Evolutionary conservation across 2,329 filamentous ascomycete species (phyloP).

Genomic region (Cadophora malorum): DNA sequence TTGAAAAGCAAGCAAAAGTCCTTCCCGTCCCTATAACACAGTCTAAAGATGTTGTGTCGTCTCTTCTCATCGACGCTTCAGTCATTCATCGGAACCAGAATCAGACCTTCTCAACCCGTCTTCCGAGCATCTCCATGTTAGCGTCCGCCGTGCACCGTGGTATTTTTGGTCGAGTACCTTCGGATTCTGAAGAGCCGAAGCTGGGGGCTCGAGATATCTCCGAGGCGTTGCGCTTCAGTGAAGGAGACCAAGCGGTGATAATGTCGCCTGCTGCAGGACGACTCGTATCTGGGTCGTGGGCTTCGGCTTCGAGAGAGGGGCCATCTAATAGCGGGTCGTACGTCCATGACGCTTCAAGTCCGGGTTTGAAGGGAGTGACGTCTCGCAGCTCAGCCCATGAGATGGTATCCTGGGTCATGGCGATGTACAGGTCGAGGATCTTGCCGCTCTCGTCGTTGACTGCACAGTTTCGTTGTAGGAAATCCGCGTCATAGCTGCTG

Average conservation of each 20-base stretch:
- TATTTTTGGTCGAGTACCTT: constrained; percentile 39
- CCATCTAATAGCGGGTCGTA: constrained; percentile 58
- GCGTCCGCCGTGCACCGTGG: constrained; percentile 35
- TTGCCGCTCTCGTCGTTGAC: constrained; percentile 60
- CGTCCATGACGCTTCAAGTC: constrained; percentile 61
- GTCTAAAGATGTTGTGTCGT: constrained; percentile 21
- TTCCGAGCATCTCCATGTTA: constrained; percentile 38
- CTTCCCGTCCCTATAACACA: constrained; percentile 27
- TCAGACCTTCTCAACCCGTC: constrained; percentile 42
- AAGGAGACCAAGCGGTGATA: constrained; percentile 38
- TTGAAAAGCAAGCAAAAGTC: constrained; percentile 1
- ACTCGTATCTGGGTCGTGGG: constrained; percentile 16
- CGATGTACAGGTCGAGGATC: constrained; percentile 65
- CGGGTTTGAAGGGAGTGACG: constrained; percentile 56
- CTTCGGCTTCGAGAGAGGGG: constrained; percentile 39
- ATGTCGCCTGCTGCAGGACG: constrained; percentile 56
- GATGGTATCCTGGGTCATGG: constrained; percentile 60
- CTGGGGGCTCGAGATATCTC: constrained; percentile 58
- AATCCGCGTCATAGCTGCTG: constrained; percentile 55
- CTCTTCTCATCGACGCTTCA: background rate
- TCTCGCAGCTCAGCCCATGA: constrained; percentile 58
- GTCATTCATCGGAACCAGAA: constrained; percentile 15
- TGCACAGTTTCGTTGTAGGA: constrained; percentile 61
- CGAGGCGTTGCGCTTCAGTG: constrained; percentile 57
- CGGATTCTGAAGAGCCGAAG: constrained; percentile 49